Conservation (phyloP, 495 filamentous ascomycete species). For the Penicillium ucsense region DNA sequence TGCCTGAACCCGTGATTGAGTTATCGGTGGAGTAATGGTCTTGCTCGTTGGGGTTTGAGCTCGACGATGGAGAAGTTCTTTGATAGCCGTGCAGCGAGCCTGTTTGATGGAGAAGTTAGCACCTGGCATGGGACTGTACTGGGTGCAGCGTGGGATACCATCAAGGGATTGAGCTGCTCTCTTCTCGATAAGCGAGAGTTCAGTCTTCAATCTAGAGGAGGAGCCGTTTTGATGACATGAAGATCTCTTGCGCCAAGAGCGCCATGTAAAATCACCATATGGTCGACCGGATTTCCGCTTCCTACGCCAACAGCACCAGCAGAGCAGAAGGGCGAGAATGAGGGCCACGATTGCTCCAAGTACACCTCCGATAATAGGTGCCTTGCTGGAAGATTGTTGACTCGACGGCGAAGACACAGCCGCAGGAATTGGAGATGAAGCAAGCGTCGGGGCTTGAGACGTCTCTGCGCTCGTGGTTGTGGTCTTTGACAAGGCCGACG, state of each 20-base stretch:
- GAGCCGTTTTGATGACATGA: background rate
- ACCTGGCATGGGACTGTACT: too few relatives aligned
- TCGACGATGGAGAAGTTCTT: background rate
- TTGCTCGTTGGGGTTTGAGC: background rate
- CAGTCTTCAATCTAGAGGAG: too few relatives aligned
- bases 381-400: conserved; percentile 1
- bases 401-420: background rate
- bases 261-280: conserved; percentile 1
- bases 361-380: conserved; percentile 20
- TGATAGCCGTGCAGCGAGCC: background rate
- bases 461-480: too few relatives aligned
- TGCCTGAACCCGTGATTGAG: background rate
- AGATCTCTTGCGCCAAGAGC: background rate
- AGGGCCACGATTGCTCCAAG: conserved; percentile 14
- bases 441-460: background rate
- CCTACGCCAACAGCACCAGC: conserved; percentile 15
- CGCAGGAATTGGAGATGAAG: background rate
- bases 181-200: too few relatives aligned
- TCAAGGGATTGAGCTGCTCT: too few relatives aligned
- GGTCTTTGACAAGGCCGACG: too few relatives aligned
- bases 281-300: conserved; percentile 7
- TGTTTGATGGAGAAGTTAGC: background rate
- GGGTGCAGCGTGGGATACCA: too few relatives aligned
- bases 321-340: conserved; percentile 10
- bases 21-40: background rate